Conservation (phyloP, 768 basidiomycete species). For the Boletellus emodensis region DNA sequence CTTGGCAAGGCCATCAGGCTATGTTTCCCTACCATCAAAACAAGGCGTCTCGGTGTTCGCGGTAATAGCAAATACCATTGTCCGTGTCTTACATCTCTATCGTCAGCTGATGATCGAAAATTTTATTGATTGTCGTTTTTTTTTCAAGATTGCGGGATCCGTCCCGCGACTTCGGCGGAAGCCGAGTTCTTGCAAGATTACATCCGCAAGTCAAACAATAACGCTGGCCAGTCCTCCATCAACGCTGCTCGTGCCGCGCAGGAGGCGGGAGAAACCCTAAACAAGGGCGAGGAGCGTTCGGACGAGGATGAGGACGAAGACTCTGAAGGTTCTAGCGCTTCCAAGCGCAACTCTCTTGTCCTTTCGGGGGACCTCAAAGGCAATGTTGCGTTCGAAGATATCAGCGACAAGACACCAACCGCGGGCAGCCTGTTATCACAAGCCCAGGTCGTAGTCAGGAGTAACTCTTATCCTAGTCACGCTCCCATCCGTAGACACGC, state of each 20-base stretch:
- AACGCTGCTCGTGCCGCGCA: constrained; percentile 71
- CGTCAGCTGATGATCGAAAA: constrained; percentile 30
- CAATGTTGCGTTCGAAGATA: constrained; percentile 54
- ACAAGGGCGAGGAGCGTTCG: constrained; percentile 65
- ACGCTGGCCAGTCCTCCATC: constrained; percentile 68
- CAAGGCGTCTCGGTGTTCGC: constrained; percentile 84
- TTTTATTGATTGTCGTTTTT: constrained; percentile 27
- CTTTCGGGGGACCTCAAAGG: constrained; percentile 62
- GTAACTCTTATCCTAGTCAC: constrained; percentile 58
- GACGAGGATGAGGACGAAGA: constrained; percentile 88
- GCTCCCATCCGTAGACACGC: constrained; percentile 73
- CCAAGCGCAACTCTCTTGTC: constrained; percentile 72
- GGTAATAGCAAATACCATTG: constrained; percentile 98
- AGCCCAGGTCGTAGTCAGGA: constrained; percentile 60
- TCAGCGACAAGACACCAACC: constrained; percentile 84
- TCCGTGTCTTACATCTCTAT: constrained; percentile 42
- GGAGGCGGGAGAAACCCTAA: constrained; percentile 59
- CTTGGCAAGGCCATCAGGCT: constrained; percentile 92
- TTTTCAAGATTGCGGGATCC: constrained; percentile 83
- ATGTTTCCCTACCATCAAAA: constrained; percentile 94
- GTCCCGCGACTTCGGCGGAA: constrained; percentile 86
- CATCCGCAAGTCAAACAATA: constrained; percentile 87
- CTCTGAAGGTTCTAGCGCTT: constrained; percentile 70
- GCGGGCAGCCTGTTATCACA: constrained; percentile 73
- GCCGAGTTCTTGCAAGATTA: constrained; percentile 92